Base-by-base conservation (phyloP, 2,329 filamentous ascomycete genomes). In the Arthrobotrys sphaeroides region DNA sequence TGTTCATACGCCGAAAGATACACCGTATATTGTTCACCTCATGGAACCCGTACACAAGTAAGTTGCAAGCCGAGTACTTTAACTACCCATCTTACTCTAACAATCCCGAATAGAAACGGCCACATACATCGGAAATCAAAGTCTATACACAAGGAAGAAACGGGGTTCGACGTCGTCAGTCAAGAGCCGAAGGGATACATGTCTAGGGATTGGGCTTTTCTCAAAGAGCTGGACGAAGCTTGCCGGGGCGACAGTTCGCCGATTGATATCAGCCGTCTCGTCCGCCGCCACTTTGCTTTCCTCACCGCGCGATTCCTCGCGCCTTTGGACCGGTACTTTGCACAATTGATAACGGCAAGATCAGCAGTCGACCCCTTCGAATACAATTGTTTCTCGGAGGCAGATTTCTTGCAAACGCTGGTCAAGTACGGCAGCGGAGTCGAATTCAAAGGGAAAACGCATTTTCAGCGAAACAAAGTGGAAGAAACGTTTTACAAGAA, bases 361-460 rank as follows among this genome's bases (percentile, higher is more conserved):
- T 72, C 65, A 12, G 60, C 65, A 10, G 36, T 66, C 2, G 77
- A 78, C 38, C 73, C 77, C 26, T 79, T 78, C 42, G 78, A 80
- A 51, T 79, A 79, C 12, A 78, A 77, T 5, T 77, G 75, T 49
- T 80, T 80, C 43, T 79, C 79, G 3, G 79, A 80, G 49, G 77
- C 75, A 9, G 79, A 80, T 13, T 80, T 80, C 42, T 42, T 80
- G 12, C 68, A 76, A 4, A 79, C 66, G 28, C 68, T 80, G 16
- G 65, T 73, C 13, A 79, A 80, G 43, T 77, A 80, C 36, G 79
- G 79, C 5, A 80, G 78, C 38, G 75, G 78, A 10, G 76, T 80
- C 16, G 75, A 78, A n/a, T 80, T 80, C 47, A 80, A 80, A 53
- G 79, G 79, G 10, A 80, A 80, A 62, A 80, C 79, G 1, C 76